These are phyloP conservation scores for Podila verticillata DNA, from an alignment of 192 early-diverging fungal genomes.

Conservation along the genomic window DNA sequence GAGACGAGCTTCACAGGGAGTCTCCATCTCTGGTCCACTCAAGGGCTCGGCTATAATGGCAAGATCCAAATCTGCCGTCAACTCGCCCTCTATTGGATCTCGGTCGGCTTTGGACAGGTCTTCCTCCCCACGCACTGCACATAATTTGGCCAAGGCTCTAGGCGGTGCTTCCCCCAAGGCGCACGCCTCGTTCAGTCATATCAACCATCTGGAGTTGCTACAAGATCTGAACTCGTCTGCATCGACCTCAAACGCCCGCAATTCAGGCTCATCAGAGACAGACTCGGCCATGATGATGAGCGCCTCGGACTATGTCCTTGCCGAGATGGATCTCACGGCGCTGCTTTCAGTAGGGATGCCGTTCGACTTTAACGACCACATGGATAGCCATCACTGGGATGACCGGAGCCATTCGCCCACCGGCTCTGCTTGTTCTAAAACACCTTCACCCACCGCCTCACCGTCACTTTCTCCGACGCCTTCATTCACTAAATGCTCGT, in stretches of 20 bases:
- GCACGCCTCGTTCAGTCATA: not conserved
- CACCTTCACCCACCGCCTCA: not conserved
- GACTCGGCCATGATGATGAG: not conserved
- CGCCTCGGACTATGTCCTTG: not conserved
- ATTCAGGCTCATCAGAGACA: not conserved
- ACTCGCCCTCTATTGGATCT: too few relatives aligned
- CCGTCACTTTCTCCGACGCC: not conserved
- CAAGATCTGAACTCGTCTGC: not conserved
- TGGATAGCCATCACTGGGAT: not conserved
- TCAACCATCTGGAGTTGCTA: not conserved
- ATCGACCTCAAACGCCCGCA: not conserved
- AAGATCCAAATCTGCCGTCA: not conserved
- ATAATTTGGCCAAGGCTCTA: not conserved
- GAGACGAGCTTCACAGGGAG: not conserved
- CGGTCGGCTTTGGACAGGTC: not conserved
- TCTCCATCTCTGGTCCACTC: not conserved
- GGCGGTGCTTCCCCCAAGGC: too few relatives aligned
- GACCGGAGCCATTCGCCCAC: not conserved
- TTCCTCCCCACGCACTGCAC: not conserved
- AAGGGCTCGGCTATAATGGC: not conserved
- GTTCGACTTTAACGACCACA: not conserved
- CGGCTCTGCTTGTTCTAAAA: not conserved
- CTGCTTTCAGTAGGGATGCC: not conserved
- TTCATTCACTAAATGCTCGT: too few relatives aligned
- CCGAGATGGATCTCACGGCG: not conserved